phyloP scores from a whole-genome alignment of 331 rosid species.

The Arachis monticola region DNA sequence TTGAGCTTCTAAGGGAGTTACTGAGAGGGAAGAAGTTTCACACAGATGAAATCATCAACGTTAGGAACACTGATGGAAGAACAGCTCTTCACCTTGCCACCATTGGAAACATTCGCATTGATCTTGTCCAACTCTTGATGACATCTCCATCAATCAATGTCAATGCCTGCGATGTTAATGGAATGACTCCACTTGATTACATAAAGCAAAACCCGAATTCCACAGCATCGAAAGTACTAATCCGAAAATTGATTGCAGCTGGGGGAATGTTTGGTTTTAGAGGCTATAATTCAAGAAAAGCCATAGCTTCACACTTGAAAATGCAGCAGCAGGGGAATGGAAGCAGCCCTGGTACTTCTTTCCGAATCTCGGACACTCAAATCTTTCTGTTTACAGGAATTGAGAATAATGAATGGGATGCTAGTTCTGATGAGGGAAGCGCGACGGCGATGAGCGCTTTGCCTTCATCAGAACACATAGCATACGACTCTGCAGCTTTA shows the following conservation, averaged over 20 bases:
- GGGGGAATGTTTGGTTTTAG: constrained; percentile 68
- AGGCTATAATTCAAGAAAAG: constrained; percentile 59
- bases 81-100: constrained; percentile 81
- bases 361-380: constrained; percentile 75
- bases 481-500: constrained; percentile 35
- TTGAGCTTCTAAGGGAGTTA: constrained; percentile 68
- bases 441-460: constrained; percentile 44
- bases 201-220: constrained; percentile 64
- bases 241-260: constrained; percentile 70
- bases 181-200: constrained; percentile 85
- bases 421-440: constrained; percentile 52
- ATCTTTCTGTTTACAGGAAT: constrained; percentile 73
- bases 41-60: constrained; percentile 15
- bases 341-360: constrained; percentile 81
- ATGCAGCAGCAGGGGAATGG: constrained; percentile 52
- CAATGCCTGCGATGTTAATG: constrained; percentile 60
- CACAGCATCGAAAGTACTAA: constrained; percentile 66
- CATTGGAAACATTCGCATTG: constrained; percentile 72
- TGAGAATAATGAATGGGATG: constrained; percentile 54
- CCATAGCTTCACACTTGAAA: constrained; percentile 63
- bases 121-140: constrained; percentile 77
- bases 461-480: constrained; percentile 49
- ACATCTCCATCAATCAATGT: constrained; percentile 59
- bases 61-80: constrained; percentile 43
- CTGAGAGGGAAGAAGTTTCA: constrained; percentile 47